Evolutionary conservation across 1,139 yeast species (phyloP), one percentile per base, ranked within the genome.

Genomic region (Zygoascus hellenicus): DNA sequence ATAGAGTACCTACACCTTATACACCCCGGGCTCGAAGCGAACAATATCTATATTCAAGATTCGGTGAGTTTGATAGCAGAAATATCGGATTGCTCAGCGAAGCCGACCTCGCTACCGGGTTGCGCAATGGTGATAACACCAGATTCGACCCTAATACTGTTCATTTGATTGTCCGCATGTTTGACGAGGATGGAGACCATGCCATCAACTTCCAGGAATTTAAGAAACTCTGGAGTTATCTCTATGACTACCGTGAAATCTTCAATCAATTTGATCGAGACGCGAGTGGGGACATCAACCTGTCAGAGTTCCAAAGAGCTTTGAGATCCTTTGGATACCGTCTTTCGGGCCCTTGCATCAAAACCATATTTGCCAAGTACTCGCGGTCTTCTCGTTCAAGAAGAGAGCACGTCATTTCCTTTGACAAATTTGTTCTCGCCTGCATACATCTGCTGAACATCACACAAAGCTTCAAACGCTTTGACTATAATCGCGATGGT

Each of bases 381-480:
- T 37, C 46, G 10, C 35, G 43, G 15, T 75, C 83, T 34, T 64
- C 73, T 58, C 55, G 63, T 51, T 59, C 69, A 60, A 54, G 70
- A 36, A 64, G 66, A 37, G 63, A 76, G 54, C 81, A 81, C 17
- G 81, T 77, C 54, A 71, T 87, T 63, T 81, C 84, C 53, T 88
- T 87, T 63, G 96, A 88, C 64, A 76, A 81, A 62, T 87, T 87
- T 65, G 89, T 87, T 39, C 95, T 87, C 61, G 74, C 86, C 48
- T 74, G 88, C 56, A 85, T 86, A 31, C 83, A 86, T 73, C 69
- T 87, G 57, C 74, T 88, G 63, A 78, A 86, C 54, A 75, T 85
- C 56, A 86, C 95, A 1, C 90, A 84, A 60, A 74, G 82, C 6
- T 87, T 87, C 69, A 83, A 85, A 61, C 81, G 81, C 61, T 84